A percentile compares a stretch with the other conserved stretches of the same genome.
Evolutionary conservation across 2,329 filamentous ascomycete genomes (phyloP).

Genomic region (Piedraia hortae): DNA sequence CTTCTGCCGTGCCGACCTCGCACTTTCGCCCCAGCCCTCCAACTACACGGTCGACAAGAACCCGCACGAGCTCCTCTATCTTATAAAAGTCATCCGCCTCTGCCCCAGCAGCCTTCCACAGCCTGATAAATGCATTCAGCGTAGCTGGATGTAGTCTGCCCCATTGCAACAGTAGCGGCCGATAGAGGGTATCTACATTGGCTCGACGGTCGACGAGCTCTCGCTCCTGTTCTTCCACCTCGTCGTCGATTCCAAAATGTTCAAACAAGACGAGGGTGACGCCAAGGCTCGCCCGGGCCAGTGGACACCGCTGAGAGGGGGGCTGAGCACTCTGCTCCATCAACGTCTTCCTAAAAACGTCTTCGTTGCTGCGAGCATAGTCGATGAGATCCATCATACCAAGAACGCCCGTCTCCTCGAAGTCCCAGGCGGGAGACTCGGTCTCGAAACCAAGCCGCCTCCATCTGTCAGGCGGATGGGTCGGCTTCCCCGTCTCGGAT

Average conservation of each 20-base stretch:
- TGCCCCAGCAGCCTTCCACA: constrained; percentile 81
- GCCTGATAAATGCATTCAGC: constrained; percentile 60
- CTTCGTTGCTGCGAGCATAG: constrained; percentile 75
- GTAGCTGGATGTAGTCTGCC: constrained; percentile 65
- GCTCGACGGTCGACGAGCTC: constrained; percentile 13
- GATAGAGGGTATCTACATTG: constrained; percentile 65
- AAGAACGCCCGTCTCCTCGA: constrained; percentile 60
- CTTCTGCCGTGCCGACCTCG: constrained; percentile 66
- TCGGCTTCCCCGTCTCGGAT: constrained; percentile 35
- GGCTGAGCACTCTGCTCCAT: constrained; percentile 63
- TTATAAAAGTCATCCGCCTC: constrained; percentile 75
- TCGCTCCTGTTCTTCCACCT: constrained; percentile 2
- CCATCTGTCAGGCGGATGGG: constrained; percentile 80
- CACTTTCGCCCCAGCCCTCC: constrained; percentile 57
- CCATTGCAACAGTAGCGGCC: constrained; percentile 76
- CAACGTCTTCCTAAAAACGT: constrained; percentile 71
- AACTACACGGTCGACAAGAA: constrained; percentile 70
- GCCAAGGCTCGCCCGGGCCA: constrained; percentile 63
- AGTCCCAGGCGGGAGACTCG: constrained; percentile 66
- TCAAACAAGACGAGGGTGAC: constrained; percentile 77
- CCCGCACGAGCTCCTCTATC: constrained; percentile 69
- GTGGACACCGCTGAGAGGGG: constrained; percentile 47
- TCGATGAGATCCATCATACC: constrained; percentile 96
- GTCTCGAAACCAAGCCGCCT: constrained; percentile 70
- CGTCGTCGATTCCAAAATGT: constrained; percentile 64